A percentile compares a stretch with the other conserved stretches of the same genome.
These are phyloP conservation scores for Trapa incisa DNA, from an alignment of 345 rosid genomes.

Conservation along the genomic window DNA sequence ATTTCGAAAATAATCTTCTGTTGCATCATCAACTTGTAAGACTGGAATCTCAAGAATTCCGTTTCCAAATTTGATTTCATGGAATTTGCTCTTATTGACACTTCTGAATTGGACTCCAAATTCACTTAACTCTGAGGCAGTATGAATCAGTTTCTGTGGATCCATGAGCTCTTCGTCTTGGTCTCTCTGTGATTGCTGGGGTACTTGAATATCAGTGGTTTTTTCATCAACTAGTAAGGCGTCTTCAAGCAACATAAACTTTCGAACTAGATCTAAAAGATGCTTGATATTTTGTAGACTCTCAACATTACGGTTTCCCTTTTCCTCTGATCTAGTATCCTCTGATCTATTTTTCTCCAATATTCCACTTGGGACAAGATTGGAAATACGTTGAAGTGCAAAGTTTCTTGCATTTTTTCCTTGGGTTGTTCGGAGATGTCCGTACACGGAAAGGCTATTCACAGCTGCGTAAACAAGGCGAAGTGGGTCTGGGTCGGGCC, in stretches of 20 bases:
- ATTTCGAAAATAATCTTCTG: constrained; percentile 9
- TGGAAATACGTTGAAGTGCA: no score
- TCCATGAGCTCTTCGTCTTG: no score
- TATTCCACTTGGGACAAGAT: no score
- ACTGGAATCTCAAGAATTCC: constrained; percentile 14
- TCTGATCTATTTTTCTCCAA: no score
- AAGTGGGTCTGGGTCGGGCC: not conserved
- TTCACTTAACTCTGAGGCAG: constrained; percentile 13
- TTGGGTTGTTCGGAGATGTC: no score
- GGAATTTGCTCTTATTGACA: not conserved
- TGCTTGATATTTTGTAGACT: constrained; percentile 2
- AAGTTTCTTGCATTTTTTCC: no score
- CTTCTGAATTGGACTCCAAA: constrained; percentile 12
- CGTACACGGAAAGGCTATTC: not conserved
- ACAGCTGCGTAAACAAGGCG: not conserved
- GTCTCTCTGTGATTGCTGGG: no score
- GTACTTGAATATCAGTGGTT: no score
- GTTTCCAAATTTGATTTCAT: constrained; percentile 4
- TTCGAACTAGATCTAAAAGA: constrained; percentile 3
- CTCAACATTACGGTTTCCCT: not conserved
- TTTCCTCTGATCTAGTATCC: no score
- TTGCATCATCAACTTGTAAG: not conserved
- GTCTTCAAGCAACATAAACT: not conserved
- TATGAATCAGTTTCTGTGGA: no score
- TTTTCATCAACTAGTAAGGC: no score